phyloP scores from a whole-genome alignment of 805 yeast species.

The Saccharomycopsis fibuligera region DNA sequence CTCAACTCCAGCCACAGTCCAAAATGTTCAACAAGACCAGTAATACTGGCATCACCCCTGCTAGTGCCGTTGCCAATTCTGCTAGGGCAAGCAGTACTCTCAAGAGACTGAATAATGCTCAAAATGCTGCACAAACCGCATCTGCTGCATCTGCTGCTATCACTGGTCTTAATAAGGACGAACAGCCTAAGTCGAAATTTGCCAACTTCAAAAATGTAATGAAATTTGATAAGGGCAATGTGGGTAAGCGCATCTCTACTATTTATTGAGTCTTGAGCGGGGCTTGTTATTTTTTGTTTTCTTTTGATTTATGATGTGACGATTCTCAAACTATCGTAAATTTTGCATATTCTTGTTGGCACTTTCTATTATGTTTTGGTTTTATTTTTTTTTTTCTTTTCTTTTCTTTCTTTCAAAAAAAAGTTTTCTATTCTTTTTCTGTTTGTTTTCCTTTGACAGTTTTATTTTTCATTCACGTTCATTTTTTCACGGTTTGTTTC shows the following conservation, averaged over 20 bases:
- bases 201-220: conserved; percentile 1
- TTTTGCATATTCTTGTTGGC: too few species aligned
- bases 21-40: too few species aligned
- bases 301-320: neutral
- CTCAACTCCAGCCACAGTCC: too few species aligned
- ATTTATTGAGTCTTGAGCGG: neutral
- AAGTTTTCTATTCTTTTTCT: neutral
- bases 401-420: neutral
- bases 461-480: too few species aligned
- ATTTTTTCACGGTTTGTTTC: too few species aligned
- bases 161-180: neutral
- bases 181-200: neutral
- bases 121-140: too few species aligned
- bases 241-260: neutral
- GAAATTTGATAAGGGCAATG: neutral
- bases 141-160: too few species aligned
- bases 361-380: neutral
- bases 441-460: neutral
- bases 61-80: too few species aligned
- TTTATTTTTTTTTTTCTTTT: neutral
- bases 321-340: too few species aligned
- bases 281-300: neutral
- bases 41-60: too few species aligned
- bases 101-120: too few species aligned
- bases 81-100: too few species aligned